Evolutionary conservation across 352 stramenopile species (phyloP).

Genomic region (Pythium phragmiticola): DNA sequence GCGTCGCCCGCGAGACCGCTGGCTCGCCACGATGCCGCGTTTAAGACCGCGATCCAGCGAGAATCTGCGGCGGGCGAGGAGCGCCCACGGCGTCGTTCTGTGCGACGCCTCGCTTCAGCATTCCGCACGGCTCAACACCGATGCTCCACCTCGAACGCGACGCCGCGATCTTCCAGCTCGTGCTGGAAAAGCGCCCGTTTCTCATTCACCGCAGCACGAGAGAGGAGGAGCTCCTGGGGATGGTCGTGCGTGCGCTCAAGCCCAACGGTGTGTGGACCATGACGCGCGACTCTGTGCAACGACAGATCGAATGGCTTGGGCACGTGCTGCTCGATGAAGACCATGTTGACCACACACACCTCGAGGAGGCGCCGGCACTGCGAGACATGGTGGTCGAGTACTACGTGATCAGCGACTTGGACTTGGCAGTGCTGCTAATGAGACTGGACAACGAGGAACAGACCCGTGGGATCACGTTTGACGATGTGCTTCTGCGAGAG

Average conservation of each 20-base stretch:
- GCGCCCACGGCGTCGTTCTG: slow-evolving; percentile 1
- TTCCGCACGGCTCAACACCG: background rate
- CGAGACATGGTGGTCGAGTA: slow-evolving; percentile 6
- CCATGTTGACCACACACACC: slow-evolving; percentile 1
- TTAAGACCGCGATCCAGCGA: slow-evolving; percentile 12
- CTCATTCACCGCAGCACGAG: slow-evolving; percentile 1
- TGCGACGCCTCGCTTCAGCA: slow-evolving; percentile 11
- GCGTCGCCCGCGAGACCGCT: background rate
- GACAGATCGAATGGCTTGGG: slow-evolving; percentile 14
- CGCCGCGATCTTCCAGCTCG: slow-evolving; percentile 11
- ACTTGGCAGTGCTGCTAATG: slow-evolving; percentile 2
- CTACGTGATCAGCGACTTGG: background rate
- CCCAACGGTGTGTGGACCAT: slow-evolving; percentile 6
- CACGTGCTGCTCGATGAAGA: slow-evolving; percentile 2
- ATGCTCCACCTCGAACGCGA: slow-evolving; percentile 5
- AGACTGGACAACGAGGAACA: background rate
- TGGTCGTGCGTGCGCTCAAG: slow-evolving; percentile 9
- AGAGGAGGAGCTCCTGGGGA: background rate
- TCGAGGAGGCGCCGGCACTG: background rate
- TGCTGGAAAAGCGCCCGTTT: slow-evolving; percentile 13
- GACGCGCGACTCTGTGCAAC: background rate
- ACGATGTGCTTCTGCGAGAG: slow-evolving; percentile 11
- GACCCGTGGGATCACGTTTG: background rate
- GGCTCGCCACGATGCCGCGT: slow-evolving; percentile 12
- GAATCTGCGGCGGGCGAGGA: background rate